Base-by-base conservation (phyloP, 805 yeast species). In the Sugiyamaella americana region DNA sequence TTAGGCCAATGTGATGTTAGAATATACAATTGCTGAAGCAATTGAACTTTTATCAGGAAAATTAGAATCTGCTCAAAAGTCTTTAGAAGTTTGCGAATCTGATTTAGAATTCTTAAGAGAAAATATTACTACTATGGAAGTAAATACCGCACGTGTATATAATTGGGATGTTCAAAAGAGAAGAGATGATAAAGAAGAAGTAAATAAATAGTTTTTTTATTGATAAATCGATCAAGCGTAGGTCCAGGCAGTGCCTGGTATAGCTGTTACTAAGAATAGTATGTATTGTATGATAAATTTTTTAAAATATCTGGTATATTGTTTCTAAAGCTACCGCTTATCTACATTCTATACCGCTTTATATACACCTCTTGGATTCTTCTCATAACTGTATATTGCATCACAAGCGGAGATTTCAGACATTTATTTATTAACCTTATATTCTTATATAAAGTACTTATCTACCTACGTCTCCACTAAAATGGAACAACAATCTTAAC, bases 61-160 rank as follows among this genome's bases (percentile, higher is more conserved):
- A 62, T 73, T 89, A 51, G 63, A 64, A 11, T 76, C 77, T 29
- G 88, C 95, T 13, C 68, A 75, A 55, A 69, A 73, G 35, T 82
- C 77, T 53, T 73, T 79, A 55, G 62, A 67, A 20, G 70, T 73
- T 38, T 83, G 94, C 32, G 79, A 85, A 54, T 95, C 85, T 53
- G 98, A 87, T 61, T 74, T 85, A 51, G 95, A 86, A 58, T 88
- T 80, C 55, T 72, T 82, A 51, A 78, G 93, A 53, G 93, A 85
- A 55, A 88, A 88, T 58, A 89, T 91, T 52, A 93, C 98, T 13
- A 91, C 97, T 2, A 87, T 93, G 89, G 98, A 93, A 65, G 98
- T 93, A 43, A 93, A 93, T 62, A 87, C 95, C 16, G 97, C 98
- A 1, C 76, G 98, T 54, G 61, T 61, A 4, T 63, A 67, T 39